phyloP scores from a whole-genome alignment of 192 early-diverging fungal genomes.

The Pilobolus umbonatus region DNA sequence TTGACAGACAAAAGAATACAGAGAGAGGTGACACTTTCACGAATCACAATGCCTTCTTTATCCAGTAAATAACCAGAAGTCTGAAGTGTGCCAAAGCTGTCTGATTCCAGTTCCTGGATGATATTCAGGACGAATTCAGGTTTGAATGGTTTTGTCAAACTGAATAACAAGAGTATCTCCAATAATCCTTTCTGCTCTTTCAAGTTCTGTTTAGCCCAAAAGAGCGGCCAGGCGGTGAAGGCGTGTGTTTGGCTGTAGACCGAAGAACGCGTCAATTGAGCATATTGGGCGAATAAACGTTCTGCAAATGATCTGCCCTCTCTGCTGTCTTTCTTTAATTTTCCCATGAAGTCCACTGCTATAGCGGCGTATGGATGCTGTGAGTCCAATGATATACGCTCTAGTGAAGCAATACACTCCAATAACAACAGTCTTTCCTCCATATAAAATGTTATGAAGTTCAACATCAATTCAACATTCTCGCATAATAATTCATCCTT shows the following conservation, averaged over 20 bases:
- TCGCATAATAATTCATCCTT: slow-evolving; percentile 6
- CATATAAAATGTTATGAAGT: slow-evolving; percentile 17
- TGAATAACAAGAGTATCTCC: slow-evolving; percentile 34
- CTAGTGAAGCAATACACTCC: slow-evolving; percentile 16
- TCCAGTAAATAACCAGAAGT: slow-evolving; percentile 26
- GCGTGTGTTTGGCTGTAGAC: slow-evolving; percentile 26
- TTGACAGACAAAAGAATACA: slow-evolving; percentile 33
- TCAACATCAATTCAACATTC: not conserved
- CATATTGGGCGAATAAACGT: slow-evolving; percentile 17
- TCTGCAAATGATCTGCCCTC: slow-evolving; percentile 2
- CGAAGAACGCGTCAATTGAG: slow-evolving; percentile 5
- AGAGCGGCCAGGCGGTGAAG: slow-evolving; percentile 14
- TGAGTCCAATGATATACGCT: slow-evolving; percentile 10
- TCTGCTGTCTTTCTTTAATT: not conserved
- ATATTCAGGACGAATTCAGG: slow-evolving; percentile 17
- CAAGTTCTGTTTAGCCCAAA: slow-evolving; percentile 38
- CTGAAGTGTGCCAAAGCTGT: slow-evolving; percentile 37
- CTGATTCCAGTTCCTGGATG: slow-evolving; percentile 33
- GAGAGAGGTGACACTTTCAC: slow-evolving; percentile 24
- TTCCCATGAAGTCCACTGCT: slow-evolving; percentile 3
- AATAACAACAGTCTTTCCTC: slow-evolving; percentile 22
- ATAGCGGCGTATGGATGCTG: slow-evolving; percentile 9
- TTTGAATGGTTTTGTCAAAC: slow-evolving; percentile 2
- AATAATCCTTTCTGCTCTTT: slow-evolving; percentile 40
- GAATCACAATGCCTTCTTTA: slow-evolving; percentile 26